phyloP scores from a whole-genome alignment of 2,329 filamentous ascomycete species.

The Cordyceps farinosa region DNA sequence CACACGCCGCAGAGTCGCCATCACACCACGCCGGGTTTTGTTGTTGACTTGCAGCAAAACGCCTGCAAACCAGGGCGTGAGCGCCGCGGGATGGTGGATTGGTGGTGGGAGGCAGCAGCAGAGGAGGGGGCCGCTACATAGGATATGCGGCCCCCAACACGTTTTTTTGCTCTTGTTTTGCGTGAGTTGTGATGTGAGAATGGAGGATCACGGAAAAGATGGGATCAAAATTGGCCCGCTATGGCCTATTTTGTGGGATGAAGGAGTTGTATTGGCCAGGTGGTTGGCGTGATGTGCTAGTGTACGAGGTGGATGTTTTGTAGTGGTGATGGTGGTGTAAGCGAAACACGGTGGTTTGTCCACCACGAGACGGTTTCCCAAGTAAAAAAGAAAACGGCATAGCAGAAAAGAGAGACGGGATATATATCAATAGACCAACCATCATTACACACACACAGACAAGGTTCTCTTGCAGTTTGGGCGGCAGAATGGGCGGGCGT shows the following conservation, averaged over 20 bases:
- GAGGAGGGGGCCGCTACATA: not conserved
- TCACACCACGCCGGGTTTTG: not conserved
- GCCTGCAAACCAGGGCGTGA: constrained; percentile 1
- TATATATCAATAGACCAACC: not conserved
- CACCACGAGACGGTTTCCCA: too few relatives aligned
- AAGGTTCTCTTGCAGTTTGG: not conserved
- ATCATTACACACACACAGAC: not conserved
- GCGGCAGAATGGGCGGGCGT: not conserved
- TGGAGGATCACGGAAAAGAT: not conserved
- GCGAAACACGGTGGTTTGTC: not conserved
- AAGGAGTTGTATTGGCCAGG: not conserved
- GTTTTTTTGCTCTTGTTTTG: not conserved
- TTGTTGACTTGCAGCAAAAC: not conserved
- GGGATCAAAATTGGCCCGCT: not conserved
- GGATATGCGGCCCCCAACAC: constrained; percentile 6
- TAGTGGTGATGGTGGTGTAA: not conserved
- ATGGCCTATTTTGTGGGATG: too few relatives aligned
- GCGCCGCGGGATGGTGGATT: not conserved
- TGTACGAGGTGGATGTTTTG: not conserved
- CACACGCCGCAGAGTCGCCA: constrained; percentile 4
- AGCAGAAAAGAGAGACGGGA: not conserved
- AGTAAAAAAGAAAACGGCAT: not conserved
- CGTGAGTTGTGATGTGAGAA: not conserved
- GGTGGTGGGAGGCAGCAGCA: not conserved
- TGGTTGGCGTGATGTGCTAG: not conserved